Evolutionary conservation across 768 basidiomycete genomes (phyloP).

Genomic region (Cystofilobasidium bisporidii): DNA sequence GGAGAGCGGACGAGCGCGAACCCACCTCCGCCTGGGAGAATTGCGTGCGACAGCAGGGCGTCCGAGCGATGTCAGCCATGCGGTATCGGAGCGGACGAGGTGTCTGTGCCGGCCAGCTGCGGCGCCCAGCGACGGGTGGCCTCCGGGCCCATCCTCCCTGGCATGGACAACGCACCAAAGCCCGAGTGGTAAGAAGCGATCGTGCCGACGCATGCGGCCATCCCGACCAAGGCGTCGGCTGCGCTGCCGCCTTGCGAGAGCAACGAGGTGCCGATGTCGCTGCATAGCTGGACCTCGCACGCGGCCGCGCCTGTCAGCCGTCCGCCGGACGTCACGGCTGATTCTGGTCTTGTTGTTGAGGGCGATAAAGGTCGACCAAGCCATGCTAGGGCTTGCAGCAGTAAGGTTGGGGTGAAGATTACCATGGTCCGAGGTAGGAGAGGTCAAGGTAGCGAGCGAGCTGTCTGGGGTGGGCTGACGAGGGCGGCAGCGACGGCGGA

Average conservation of each 20-base stretch:
- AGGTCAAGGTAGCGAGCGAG: too few species aligned
- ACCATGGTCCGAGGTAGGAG: background rate
- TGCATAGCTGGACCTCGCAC: constrained; percentile 20
- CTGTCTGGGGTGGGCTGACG: background rate
- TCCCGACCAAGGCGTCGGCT: constrained; percentile 24
- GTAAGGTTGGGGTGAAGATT: background rate
- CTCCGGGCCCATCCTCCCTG: too few species aligned
- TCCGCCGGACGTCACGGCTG: background rate
- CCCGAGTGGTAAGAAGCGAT: constrained; percentile 24
- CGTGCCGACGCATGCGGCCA: constrained; percentile 18
- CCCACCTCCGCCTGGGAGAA: constrained; percentile 10
- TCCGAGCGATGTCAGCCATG: too few species aligned
- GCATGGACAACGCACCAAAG: background rate
- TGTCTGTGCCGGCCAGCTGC: background rate
- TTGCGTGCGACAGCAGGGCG: too few species aligned
- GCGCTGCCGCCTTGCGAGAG: constrained; percentile 22
- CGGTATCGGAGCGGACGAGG: too few species aligned
- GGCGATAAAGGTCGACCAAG: background rate
- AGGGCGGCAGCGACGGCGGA: background rate
- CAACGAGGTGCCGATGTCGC: constrained; percentile 17
- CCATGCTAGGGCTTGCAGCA: background rate
- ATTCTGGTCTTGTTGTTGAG: background rate
- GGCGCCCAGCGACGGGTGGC: too few species aligned
- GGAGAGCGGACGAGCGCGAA: constrained; percentile 27
- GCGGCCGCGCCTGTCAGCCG: constrained; percentile 10